A percentile compares a stretch with the other conserved stretches of the same genome.
These are phyloP conservation scores for Boletellus ananas DNA, from an alignment of 768 basidiomycete species.

Conservation along the genomic window DNA sequence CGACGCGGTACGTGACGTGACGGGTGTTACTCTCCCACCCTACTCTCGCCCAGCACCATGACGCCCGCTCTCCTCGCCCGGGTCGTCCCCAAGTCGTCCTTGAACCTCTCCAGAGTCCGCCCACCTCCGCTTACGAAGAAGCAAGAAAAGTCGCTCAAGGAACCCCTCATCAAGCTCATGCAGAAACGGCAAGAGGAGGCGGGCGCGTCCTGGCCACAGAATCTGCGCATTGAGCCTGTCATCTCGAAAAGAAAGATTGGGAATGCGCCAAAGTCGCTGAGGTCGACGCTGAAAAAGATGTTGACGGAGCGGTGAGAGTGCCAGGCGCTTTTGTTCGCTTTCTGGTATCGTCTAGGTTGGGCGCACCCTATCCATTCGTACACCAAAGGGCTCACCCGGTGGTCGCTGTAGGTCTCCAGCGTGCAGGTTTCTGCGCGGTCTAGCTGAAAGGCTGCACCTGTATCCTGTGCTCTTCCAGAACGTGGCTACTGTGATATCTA, in stretches of 20 bases:
- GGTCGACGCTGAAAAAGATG: slow-evolving; percentile 39
- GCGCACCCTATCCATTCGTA: background rate
- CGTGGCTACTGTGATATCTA: background rate
- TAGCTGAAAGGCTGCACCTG: too few species aligned
- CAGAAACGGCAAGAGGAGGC: slow-evolving; percentile 37
- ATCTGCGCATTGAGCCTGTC: slow-evolving; percentile 49
- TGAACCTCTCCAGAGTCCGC: slow-evolving; percentile 20
- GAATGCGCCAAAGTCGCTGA: slow-evolving; percentile 36
- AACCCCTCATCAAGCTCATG: slow-evolving; percentile 41
- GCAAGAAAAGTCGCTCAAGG: slow-evolving; percentile 26
- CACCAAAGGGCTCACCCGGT: background rate
- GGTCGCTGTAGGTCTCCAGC: background rate
- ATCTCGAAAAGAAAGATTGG: slow-evolving; percentile 38
- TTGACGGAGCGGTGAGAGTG: slow-evolving; percentile 31
- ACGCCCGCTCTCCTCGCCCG: slow-evolving; percentile 28
- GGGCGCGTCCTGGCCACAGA: slow-evolving; percentile 42
- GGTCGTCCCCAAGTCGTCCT: slow-evolving; percentile 35
- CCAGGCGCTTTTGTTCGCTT: background rate
- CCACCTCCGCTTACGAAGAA: slow-evolving; percentile 33
- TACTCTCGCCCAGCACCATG: background rate
- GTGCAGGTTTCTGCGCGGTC: background rate
- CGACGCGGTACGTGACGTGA: slow-evolving; percentile 26
- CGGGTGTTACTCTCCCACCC: background rate
- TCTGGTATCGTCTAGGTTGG: slow-evolving; percentile 3
- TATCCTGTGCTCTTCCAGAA: too few species aligned